These are phyloP conservation scores for Suillus weaverae DNA, from an alignment of 768 basidiomycete species.

Conservation along the genomic window DNA sequence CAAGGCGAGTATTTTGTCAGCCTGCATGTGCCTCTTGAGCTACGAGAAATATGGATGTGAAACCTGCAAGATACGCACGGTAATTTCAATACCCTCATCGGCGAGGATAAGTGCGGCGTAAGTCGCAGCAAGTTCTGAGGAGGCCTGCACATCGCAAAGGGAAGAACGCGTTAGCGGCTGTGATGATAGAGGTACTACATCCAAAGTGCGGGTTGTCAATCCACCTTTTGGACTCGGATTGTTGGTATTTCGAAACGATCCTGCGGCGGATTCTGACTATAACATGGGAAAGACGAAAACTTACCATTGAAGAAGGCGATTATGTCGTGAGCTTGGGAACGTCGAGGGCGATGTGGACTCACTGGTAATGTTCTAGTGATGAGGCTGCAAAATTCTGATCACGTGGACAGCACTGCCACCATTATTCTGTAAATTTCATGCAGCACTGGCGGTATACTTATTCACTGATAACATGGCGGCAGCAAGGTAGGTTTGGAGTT, in stretches of 20 bases:
- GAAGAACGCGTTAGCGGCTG: slow-evolving; percentile 15
- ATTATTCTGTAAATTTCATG: not conserved
- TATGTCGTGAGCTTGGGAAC: slow-evolving; percentile 5
- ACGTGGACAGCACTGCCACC: not conserved
- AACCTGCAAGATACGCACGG: slow-evolving; percentile 55
- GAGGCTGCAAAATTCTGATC: not conserved
- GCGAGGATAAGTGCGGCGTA: slow-evolving; percentile 99
- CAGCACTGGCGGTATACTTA: not conserved
- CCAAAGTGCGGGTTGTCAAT: slow-evolving; percentile 14
- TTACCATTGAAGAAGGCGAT: slow-evolving; percentile 27
- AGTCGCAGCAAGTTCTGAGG: slow-evolving; percentile 84
- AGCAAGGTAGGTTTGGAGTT: not conserved
- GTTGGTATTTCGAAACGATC: not conserved
- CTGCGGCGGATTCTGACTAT: not conserved
- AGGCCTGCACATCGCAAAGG: slow-evolving; percentile 37
- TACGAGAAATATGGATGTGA: not conserved
- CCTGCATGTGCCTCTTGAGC: slow-evolving; percentile 42
- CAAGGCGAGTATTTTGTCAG: slow-evolving; percentile 90
- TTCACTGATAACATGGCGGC: slow-evolving; percentile 5
- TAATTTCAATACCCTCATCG: slow-evolving; percentile 96
- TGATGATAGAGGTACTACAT: slow-evolving; percentile 12
- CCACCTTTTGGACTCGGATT: slow-evolving; percentile 16
- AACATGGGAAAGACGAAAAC: slow-evolving; percentile 1
- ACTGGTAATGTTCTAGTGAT: not conserved
- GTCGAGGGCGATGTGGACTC: slow-evolving; percentile 20